Evolutionary conservation across 106 monocot species (phyloP).

Genomic region (Acorus calamus): DNA sequence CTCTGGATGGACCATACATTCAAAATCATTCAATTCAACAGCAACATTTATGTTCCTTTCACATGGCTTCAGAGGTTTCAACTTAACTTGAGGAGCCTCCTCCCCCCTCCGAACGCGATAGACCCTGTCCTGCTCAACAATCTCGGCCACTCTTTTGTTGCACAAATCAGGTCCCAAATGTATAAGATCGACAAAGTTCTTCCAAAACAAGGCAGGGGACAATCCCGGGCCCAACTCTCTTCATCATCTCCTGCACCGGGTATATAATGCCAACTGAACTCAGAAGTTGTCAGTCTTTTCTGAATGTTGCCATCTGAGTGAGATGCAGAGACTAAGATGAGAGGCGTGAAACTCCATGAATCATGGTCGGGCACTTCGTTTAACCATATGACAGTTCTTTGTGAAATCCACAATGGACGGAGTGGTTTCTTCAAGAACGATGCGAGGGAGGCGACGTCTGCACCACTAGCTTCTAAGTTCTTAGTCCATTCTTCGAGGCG

Average conservation of each 20-base stretch:
- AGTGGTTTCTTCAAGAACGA: constrained; percentile 58
- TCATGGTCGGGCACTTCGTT: constrained; percentile 78
- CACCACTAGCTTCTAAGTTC: constrained; percentile 61
- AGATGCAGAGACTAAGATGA: constrained; percentile 83
- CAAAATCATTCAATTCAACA: constrained; percentile 10
- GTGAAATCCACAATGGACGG: constrained; percentile 92
- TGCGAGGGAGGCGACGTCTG: constrained; percentile 60
- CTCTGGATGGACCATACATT: not conserved
- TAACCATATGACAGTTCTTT: constrained; percentile 75
- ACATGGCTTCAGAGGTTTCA: constrained; percentile 15
- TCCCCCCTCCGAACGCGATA: constrained; percentile 59
- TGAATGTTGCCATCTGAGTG: constrained; percentile 33
- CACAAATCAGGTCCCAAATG: constrained; percentile 66
- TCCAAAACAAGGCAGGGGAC: constrained; percentile 74
- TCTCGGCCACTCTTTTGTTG: constrained; percentile 60
- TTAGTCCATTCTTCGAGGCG: constrained; percentile 56
- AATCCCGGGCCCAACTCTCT: constrained; percentile 95
- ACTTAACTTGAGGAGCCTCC: constrained; percentile 44
- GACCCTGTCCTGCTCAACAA: constrained; percentile 81
- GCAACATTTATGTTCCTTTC: constrained; percentile 1
- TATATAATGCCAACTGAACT: constrained; percentile 93
- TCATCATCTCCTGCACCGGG: constrained; percentile 97
- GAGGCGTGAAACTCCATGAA: constrained; percentile 82
- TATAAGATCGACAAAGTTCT: constrained; percentile 59
- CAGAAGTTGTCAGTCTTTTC: constrained; percentile 38